Percentiles rank a stretch among this genome's conserved stretches.
phyloP scores from a whole-genome alignment of 148 eudicot species.

The Camellia lanceoleosa region DNA sequence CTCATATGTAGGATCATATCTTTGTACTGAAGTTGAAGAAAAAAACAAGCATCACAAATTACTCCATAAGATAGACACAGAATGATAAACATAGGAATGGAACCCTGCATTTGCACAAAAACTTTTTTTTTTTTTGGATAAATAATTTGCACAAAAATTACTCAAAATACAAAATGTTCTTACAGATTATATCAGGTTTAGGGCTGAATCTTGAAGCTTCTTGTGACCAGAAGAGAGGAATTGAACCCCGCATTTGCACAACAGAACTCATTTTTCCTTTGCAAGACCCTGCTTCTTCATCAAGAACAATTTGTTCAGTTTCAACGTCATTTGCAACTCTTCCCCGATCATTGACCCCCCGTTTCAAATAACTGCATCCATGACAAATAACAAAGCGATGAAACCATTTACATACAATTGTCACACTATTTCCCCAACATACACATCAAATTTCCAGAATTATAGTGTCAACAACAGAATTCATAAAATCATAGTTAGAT shows the following conservation, averaged over 20 bases:
- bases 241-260: constrained; percentile 99
- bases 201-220: constrained; percentile 98
- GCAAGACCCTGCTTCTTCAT: constrained; percentile 95
- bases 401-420: neutral
- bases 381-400: constrained; percentile 15
- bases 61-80: constrained; percentile 3
- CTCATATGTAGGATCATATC: constrained; percentile 99
- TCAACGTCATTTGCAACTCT: constrained; percentile 99
- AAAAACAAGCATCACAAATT: constrained; percentile 5
- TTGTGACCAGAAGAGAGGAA: constrained; percentile 99
- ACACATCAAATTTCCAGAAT: neutral
- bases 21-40: constrained; percentile 70
- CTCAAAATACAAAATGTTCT: constrained; percentile 12
- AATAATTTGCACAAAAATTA: too few species aligned
- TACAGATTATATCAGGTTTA: constrained; percentile 96
- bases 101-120: too few species aligned
- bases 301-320: constrained; percentile 92
- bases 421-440: neutral
- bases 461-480: neutral
- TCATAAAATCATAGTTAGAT: neutral
- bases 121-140: too few species aligned
- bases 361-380: constrained; percentile 73
- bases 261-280: constrained; percentile 98
- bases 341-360: constrained; percentile 98
- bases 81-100: neutral